These are phyloP conservation scores for Sarcomyxa edulis DNA, from an alignment of 768 basidiomycete species.

Conservation along the genomic window DNA sequence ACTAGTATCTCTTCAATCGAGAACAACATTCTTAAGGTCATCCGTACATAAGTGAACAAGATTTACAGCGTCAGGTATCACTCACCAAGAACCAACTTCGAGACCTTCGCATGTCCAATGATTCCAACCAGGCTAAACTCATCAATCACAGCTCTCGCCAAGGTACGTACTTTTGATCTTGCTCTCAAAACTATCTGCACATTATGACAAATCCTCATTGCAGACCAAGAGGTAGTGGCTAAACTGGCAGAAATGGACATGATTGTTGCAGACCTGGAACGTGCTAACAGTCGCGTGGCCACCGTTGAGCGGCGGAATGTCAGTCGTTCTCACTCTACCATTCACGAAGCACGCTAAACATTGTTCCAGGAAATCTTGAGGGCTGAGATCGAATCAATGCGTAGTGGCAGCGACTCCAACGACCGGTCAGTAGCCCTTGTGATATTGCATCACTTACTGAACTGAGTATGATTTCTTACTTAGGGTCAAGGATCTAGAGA, in stretches of 20 bases:
- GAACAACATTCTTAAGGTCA: background rate
- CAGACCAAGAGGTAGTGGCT: constrained; percentile 89
- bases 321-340: constrained; percentile 14
- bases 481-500: constrained; percentile 69
- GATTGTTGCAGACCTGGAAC: constrained; percentile 89
- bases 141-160: constrained; percentile 88
- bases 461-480: constrained; percentile 2
- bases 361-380: constrained; percentile 77
- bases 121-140: constrained; percentile 88
- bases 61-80: constrained; percentile 87
- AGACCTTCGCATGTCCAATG: constrained; percentile 86
- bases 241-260: constrained; percentile 93
- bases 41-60: constrained; percentile 59
- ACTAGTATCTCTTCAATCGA: background rate
- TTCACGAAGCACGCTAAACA: constrained; percentile 1
- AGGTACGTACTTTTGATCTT: constrained; percentile 38
- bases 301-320: constrained; percentile 93
- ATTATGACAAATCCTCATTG: background rate
- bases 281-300: constrained; percentile 91
- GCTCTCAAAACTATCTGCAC: background rate
- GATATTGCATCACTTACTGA: background rate
- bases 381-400: constrained; percentile 89
- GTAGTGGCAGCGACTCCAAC: constrained; percentile 69
- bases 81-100: constrained; percentile 84
- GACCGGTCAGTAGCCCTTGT: constrained; percentile 45